Conservation (phyloP, 1,139 yeast species). For the Lodderomyces orthopsilosis region DNA sequence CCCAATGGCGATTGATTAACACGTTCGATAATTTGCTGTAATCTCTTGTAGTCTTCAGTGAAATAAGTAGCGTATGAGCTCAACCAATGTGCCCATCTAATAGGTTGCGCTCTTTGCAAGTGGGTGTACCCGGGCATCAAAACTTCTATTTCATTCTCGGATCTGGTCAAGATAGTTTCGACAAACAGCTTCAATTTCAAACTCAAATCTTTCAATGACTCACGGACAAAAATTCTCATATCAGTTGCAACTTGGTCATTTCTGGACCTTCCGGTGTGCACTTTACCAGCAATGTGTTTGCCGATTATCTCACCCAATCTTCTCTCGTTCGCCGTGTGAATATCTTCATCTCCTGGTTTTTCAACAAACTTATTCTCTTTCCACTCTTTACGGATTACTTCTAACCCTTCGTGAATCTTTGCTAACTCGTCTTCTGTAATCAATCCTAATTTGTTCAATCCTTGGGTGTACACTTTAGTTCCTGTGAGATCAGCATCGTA, state of each 20-base stretch:
- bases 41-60: conserved; percentile 83
- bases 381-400: conserved; percentile 78
- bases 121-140: conserved; percentile 99
- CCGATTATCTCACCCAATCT: conserved; percentile 96
- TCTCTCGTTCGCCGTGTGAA: conserved; percentile 98
- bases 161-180: conserved; percentile 67
- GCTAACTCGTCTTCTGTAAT: conserved; percentile 66
- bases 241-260: conserved; percentile 99
- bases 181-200: conserved; percentile 60
- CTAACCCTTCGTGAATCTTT: conserved; percentile 81
- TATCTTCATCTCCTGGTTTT: conserved; percentile 94
- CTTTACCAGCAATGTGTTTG: conserved; percentile 89
- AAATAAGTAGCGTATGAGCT: conserved; percentile 93
- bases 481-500: conserved; percentile 92
- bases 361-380: conserved; percentile 66
- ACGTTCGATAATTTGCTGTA: conserved; percentile 75
- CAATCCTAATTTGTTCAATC: conserved; percentile 74
- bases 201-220: conserved; percentile 60
- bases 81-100: conserved; percentile 98
- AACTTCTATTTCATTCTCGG: conserved; percentile 79
- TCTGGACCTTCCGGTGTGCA: conserved; percentile 97
- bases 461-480: conserved; percentile 88
- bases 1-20: conserved; percentile 91
- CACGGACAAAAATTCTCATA: conserved; percentile 91
- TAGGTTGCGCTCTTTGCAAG: conserved; percentile 97